Evolutionary conservation across 768 basidiomycete species (phyloP), one percentile per base, ranked within the genome.

Genomic region (Leccinum pellstonianum): DNA sequence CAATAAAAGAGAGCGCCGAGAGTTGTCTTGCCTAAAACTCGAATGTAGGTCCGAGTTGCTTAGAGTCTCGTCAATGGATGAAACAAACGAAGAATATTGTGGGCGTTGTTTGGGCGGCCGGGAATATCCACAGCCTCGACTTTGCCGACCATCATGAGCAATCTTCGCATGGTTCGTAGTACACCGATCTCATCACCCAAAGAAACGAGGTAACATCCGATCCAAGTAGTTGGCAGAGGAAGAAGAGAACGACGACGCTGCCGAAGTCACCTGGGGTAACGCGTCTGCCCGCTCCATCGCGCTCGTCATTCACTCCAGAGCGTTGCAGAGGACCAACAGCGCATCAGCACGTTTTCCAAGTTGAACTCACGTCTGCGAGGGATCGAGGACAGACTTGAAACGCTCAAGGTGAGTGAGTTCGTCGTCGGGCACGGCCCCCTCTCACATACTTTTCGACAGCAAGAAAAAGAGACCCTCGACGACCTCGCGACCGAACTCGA

Each of bases 381-480:
- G 27, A 79, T 93, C 38, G 86, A 91, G 66, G 91, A 88, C 62
- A 86, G 84, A 56, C 80, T 95, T 31, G 81, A 86, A 56, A 76
- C 75, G 25, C 81, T 94, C 66, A 91, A 91, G 83, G 95, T 93
- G 35, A 27, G 66, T 17, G 1, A 3, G 27, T 14, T 5, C 7
- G 4, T n/a, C 41, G n/a, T 41, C 12, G 2, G 27, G 5, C 19
- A 14, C 9, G 27, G 10, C 33, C 9, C 38, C 17, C 23, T 27
- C 27, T 4, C 29, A 7, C 8, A 41, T 57, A 59, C 14, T 35
- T 21, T 11, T 48, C 35, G 41, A 14, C 69, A 98, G 94, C 87
- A 91, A 82, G 94, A 96, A 76, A 95, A 95, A 76, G 95, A 97
- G 66, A 90, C 93, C 3, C 83, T 96, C 14, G 93, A 96, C 60